These are phyloP conservation scores for Arachnomyces sp. DNA, from an alignment of 2,329 filamentous ascomycete genomes.

Conservation along the genomic window DNA sequence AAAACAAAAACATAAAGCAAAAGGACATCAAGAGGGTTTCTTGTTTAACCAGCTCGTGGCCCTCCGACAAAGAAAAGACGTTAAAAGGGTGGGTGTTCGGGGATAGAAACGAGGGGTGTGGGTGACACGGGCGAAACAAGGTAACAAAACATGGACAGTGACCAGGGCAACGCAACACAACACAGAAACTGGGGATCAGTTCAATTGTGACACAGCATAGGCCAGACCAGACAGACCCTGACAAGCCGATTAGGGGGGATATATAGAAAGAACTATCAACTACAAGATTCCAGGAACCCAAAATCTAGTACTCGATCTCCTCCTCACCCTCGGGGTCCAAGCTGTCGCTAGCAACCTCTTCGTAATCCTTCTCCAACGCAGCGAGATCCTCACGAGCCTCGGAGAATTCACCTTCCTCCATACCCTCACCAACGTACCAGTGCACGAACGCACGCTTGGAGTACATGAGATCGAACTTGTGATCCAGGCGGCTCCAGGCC, in stretches of 20 bases:
- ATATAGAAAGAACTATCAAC: slow-evolving; percentile 6
- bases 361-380: slow-evolving; percentile 78
- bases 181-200: too few species aligned
- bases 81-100: too few species aligned
- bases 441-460: slow-evolving; percentile 62
- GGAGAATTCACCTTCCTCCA: slow-evolving; percentile 86
- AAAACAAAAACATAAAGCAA: too few species aligned
- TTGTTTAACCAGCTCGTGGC: too few species aligned
- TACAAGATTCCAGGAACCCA: slow-evolving; percentile 7
- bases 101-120: too few species aligned
- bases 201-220: not conserved
- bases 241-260: not conserved
- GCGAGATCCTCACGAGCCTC: slow-evolving; percentile 81
- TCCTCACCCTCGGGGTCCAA: slow-evolving; percentile 46
- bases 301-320: slow-evolving; percentile 27
- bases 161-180: too few species aligned
- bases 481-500: slow-evolving; percentile 56
- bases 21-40: too few species aligned
- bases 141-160: too few species aligned
- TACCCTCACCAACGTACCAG: slow-evolving; percentile 77
- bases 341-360: slow-evolving; percentile 68
- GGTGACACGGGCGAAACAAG: too few species aligned
- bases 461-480: slow-evolving; percentile 65
- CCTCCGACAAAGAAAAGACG: too few species aligned
- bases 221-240: not conserved